Percentiles rank a stretch among this genome's conserved stretches.
phyloP scores from a whole-genome alignment of 306 rosid species.

The Arachis stenosperma region DNA sequence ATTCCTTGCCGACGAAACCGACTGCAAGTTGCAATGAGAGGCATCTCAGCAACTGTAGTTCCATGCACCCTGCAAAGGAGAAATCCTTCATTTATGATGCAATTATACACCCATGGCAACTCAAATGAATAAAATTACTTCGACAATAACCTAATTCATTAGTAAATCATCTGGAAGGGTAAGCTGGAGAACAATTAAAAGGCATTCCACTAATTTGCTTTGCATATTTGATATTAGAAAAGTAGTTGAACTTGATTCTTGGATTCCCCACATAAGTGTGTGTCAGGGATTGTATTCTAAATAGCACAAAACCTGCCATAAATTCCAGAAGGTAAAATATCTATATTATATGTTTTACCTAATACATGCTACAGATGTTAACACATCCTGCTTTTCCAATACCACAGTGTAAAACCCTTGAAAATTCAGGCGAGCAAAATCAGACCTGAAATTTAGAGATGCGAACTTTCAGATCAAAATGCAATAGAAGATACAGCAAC shows the following conservation, averaged over 20 bases:
- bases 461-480: constrained; percentile 28
- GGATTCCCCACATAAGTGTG: constrained; percentile 6
- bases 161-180: constrained; percentile 30
- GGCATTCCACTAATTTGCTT: constrained; percentile 29
- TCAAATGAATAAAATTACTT: constrained; percentile 13
- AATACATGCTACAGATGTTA: constrained; percentile 87
- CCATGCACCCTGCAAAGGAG: constrained; percentile 82
- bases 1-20: constrained; percentile 91
- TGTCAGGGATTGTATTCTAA: constrained; percentile 1
- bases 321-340: constrained; percentile 27
- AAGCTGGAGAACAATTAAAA: constrained; percentile 24
- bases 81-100: constrained; percentile 28
- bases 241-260: constrained; percentile 20
- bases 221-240: constrained; percentile 24
- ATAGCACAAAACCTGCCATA: constrained; percentile 28
- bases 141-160: constrained; percentile 18
- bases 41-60: constrained; percentile 90
- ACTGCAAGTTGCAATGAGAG: constrained; percentile 96
- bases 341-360: constrained; percentile 54
- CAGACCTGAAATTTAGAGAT: constrained; percentile 70
- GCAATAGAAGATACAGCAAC: neutral
- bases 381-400: constrained; percentile 86
- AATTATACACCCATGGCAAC: constrained; percentile 10
- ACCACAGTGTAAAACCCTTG: constrained; percentile 91
- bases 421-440: constrained; percentile 87